Evolutionary conservation across 805 yeast genomes (phyloP).

Genomic region (Cyberlindnera amylophila): DNA sequence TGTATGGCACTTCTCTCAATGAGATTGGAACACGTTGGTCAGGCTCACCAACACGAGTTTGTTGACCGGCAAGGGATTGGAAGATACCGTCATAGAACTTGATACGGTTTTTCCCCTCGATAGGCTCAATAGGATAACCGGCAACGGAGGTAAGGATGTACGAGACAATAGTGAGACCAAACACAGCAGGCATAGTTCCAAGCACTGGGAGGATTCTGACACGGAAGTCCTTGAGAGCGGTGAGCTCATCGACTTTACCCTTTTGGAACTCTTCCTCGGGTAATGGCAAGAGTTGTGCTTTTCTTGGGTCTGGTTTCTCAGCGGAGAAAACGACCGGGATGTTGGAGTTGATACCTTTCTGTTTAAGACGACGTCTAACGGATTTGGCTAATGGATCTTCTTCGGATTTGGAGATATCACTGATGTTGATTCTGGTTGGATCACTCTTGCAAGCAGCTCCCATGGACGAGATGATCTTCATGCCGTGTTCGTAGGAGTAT

Average conservation of each 20-base stretch:
- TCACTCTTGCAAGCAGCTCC: constrained; percentile 98
- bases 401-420: constrained; percentile 84
- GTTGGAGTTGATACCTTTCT: constrained; percentile 68
- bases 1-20: constrained; percentile 68
- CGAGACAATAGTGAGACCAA: constrained; percentile 88
- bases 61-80: constrained; percentile 84
- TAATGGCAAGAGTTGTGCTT: constrained; percentile 82
- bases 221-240: constrained; percentile 85
- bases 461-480: constrained; percentile 84
- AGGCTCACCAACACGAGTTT: constrained; percentile 65
- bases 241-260: constrained; percentile 82
- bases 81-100: constrained; percentile 81
- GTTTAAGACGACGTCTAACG: constrained; percentile 79
- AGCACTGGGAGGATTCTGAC: constrained; percentile 93
- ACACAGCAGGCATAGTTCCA: constrained; percentile 96
- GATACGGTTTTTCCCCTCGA: constrained; percentile 84
- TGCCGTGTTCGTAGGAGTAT: constrained; percentile 55
- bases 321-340: constrained; percentile 89
- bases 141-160: constrained; percentile 73
- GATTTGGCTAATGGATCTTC: constrained; percentile 92
- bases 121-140: constrained; percentile 87
- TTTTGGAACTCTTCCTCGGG: constrained; percentile 75
- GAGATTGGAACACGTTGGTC: constrained; percentile 78
- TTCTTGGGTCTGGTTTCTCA: constrained; percentile 94
- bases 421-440: constrained; percentile 84